Conservation (phyloP, 306 rosid genomes). For the Quercus robur region DNA sequence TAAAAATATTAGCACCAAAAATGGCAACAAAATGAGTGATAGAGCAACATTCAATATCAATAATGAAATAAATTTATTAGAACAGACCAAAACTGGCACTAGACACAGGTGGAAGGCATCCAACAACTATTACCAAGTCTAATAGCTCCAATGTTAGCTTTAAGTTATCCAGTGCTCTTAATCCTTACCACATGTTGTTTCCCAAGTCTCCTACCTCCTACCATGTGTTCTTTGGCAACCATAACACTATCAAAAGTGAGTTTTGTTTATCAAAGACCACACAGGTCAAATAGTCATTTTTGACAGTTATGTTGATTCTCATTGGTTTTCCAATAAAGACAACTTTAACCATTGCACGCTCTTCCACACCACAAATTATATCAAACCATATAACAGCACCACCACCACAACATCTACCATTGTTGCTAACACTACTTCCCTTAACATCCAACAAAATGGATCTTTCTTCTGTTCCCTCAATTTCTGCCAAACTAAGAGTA, state of each 20-base stretch:
- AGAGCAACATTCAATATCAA: neutral
- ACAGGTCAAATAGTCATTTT: neutral
- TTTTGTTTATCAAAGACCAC: neutral
- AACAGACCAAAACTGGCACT: neutral
- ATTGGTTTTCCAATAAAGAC: neutral
- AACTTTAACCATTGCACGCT: slow-evolving; percentile 1
- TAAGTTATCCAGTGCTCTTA: slow-evolving; percentile 1
- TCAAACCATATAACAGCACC: slow-evolving; percentile 7
- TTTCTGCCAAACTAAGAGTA: neutral
- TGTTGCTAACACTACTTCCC: neutral
- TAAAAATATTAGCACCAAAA: too few relatives aligned
- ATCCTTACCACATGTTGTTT: slow-evolving; percentile 4
- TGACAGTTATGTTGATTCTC: neutral
- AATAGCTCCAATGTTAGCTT: neutral
- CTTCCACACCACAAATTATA: neutral
- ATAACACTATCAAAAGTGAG: neutral
- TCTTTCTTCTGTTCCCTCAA: neutral
- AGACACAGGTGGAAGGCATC: neutral
- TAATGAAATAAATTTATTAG: neutral
- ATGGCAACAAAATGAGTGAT: too few relatives aligned
- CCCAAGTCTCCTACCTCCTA: neutral
- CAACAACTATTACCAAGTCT: neutral
- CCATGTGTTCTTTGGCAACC: neutral
- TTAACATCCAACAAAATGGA: neutral
- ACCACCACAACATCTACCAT: neutral